phyloP scores from a whole-genome alignment of 495 filamentous ascomycete genomes.

The Haplographium delicatum region DNA sequence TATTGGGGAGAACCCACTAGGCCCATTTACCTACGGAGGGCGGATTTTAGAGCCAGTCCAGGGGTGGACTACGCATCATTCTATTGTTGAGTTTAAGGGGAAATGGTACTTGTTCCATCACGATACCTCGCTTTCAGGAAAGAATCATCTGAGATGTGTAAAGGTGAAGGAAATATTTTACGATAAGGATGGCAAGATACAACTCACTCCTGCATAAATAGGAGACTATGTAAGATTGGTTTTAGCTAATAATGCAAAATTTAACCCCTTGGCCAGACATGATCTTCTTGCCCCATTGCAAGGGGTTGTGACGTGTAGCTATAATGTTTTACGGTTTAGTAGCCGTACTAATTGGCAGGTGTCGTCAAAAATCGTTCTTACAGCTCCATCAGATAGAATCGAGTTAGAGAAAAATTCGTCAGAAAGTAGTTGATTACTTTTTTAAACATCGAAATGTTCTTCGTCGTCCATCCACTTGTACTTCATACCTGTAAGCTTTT shows the following conservation, averaged over 20 bases:
- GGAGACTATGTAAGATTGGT: background rate
- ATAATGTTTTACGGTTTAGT: too few relatives aligned
- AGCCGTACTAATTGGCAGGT: too few relatives aligned
- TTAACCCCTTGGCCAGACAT: background rate
- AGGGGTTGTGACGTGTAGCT: too few relatives aligned
- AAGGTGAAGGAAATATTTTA: constrained; percentile 71
- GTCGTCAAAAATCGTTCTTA: too few relatives aligned
- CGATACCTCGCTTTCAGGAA: constrained; percentile 56
- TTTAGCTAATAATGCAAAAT: background rate
- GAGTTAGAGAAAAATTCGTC: too few relatives aligned
- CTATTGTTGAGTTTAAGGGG: constrained; percentile 64
- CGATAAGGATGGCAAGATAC: constrained; percentile 56
- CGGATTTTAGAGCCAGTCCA: constrained; percentile 67
- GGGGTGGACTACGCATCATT: constrained; percentile 77
- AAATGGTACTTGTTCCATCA: constrained; percentile 72
- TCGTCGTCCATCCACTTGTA: too few relatives aligned
- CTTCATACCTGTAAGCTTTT: too few relatives aligned
- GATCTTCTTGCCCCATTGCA: too few relatives aligned
- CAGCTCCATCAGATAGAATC: too few relatives aligned
- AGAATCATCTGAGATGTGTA: constrained; percentile 61
- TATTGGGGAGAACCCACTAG: constrained; percentile 51
- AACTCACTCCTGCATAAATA: constrained; percentile 3
- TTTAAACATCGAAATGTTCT: too few relatives aligned
- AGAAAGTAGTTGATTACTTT: too few relatives aligned
- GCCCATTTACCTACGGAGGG: constrained; percentile 66